Base-by-base conservation (phyloP, 2,329 filamentous ascomycete species). In the Colletotrichum plurivorum region DNA sequence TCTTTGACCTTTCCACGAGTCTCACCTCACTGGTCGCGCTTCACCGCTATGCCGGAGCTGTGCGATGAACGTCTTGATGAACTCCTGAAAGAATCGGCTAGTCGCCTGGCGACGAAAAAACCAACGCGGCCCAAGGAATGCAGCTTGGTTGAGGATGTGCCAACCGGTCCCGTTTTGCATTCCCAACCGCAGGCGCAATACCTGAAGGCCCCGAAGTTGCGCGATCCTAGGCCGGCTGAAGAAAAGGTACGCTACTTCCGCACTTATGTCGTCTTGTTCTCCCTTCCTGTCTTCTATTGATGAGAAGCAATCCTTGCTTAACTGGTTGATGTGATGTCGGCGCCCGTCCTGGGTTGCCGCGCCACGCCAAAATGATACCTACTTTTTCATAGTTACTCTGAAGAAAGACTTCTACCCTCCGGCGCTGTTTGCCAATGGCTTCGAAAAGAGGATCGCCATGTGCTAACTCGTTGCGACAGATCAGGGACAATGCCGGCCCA, bases 311-410 rank as follows among this genome's bases (percentile, higher is more conserved):
- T 77, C 78, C 73, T 74, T 77, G 69, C 71, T 72, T 71, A 49
- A 56, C 52, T 9, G 53, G 20, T 65, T 72, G 71, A 72, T 69
- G 71, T 66, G 79, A 75, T 77, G 75, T 74, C 56, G 76, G 75
- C 70, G 75, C 80, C 77, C 78, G 79, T 82, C 79, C 80, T 82
- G 81, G 79, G 79, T 77, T 73, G 78, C 73, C 70, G 63, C 69
- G 72, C 73, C 89, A 88, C 90, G 89, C 80, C 82, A 81, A 85
- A 87, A 82, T 87, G 85, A 85, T 85, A 82, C 81, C 84, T 82
- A 79, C 80, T 78, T 80, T 79, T 81, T 85, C 84, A 92, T 92
- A 93, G 90, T 93, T 93, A 93, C 90, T 91, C 90, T 92, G 90
- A 93, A 81, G 59, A 58, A 45, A 65, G 27, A n/a, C 2, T 6